Percentiles rank a stretch among this genome's conserved stretches.
Evolutionary conservation across 352 stramenopile genomes (phyloP).

Genomic region (Phytophthora megakarya): DNA sequence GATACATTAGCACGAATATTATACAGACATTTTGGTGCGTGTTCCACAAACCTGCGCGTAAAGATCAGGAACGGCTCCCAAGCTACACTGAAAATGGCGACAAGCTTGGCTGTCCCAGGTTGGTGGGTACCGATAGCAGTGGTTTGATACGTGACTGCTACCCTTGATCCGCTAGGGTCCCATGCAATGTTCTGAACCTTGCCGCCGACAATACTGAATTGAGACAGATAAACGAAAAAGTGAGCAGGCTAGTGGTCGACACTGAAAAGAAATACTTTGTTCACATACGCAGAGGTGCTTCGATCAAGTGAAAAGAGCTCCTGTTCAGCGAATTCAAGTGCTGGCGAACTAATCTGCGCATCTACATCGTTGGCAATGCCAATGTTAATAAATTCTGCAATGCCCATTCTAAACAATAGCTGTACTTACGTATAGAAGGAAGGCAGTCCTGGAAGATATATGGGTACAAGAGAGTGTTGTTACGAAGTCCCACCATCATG

Average conservation of each 20-base stretch:
- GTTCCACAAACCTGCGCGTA: conserved; percentile 49
- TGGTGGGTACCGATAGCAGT: conserved; percentile 21
- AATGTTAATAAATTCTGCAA: conserved; percentile 4
- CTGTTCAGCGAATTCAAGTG: conserved; percentile 72
- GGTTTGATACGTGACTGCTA: conserved; percentile 65
- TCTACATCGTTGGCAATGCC: conserved; percentile 35
- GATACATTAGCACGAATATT: neutral
- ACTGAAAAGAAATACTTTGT: neutral
- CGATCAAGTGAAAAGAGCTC: conserved; percentile 66
- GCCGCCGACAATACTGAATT: conserved; percentile 71
- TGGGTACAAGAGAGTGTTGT: conserved; percentile 63
- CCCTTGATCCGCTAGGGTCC: conserved; percentile 70
- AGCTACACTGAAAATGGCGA: conserved; percentile 71
- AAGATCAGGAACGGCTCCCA: conserved; percentile 83
- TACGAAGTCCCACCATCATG: conserved; percentile 66
- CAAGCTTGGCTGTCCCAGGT: conserved; percentile 50
- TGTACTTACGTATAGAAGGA: conserved; percentile 57
- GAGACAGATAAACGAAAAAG: neutral
- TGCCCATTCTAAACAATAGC: neutral
- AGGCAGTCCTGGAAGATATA: conserved; percentile 68
- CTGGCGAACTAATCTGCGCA: conserved; percentile 71
- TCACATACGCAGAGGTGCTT: conserved; percentile 57
- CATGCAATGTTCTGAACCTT: conserved; percentile 63
- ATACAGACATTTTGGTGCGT: neutral
- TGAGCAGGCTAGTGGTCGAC: neutral